Evolutionary conservation across 352 stramenopile species (phyloP), one percentile per base, ranked within the genome.

Genomic region (Globisporangium perplexum): DNA sequence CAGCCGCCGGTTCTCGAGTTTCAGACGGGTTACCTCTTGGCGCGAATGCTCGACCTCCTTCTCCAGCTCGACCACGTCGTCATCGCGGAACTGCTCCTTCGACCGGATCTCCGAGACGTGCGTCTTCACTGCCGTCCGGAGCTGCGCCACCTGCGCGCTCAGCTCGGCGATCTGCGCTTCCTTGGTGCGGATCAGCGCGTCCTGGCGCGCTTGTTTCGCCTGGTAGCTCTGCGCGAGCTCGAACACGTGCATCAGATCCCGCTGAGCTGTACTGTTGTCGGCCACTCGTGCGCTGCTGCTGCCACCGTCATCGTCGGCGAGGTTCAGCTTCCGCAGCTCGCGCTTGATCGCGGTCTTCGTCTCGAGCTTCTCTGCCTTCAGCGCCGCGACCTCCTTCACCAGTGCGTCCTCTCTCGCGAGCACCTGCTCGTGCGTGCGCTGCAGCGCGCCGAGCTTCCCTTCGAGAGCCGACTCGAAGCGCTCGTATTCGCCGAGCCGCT

Each of bases 1-100:
- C 46, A 85, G 55, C 26, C 72, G 45, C 17, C 66, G 54, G 53
- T 88, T 88, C 50, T 86, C 76, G 44, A 86, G 42, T 44, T 65
- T 72, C 23, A 91, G 53, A 28, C 71, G 73, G 2, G 72, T 73
- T 4, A 83, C 59, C 60, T 82, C 68, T 26, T 66, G 45, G 38
- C 52, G 63, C 61, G 77, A 62, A 1, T 38, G 53, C 28, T 71
- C 62, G 1, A 79, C 47, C 41, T 84, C 63, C 43, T 54, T 45
- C 24, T 68, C 53, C 7, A 77, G 48, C 1, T 72, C 56, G 26
- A 7, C 45, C 46, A 23, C 45, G 20, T 57, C 31, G 20, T 53
- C 33, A 1, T 52, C 54, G 28, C 45, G 36, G 11, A 63, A 51
- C n/a, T 67, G 51, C 42, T 50, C 28, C 14, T 59, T 44, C 12